Evolutionary conservation across 164 flowering plant species (phyloP), one percentile per base, ranked within the genome.

Genomic region (Akebia trifoliata): DNA sequence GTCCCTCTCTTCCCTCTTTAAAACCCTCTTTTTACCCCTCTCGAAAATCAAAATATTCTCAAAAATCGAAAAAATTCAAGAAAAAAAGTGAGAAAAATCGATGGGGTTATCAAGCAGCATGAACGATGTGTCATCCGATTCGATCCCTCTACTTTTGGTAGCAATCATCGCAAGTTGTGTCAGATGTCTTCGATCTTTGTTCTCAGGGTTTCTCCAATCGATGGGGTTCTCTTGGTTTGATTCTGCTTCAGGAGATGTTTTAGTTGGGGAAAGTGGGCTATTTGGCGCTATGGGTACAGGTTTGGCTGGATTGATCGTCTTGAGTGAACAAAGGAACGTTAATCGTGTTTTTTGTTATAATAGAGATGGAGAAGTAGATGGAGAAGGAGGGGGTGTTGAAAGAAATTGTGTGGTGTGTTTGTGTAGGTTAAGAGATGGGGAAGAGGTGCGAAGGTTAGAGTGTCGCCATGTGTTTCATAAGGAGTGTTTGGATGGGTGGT

Each of bases 381-480:
- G 8, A 50, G 73, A 40, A 6, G 17, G 60, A 15, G 4, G n/a
- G 0, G 42, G 6, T 12, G 59, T 7, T 47, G 73, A 42, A 6
- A 21, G 60, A n/a, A 65, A 73, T 29, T 88, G 96, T 56, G 77
- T 82, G 56, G 81, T 88, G 55, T 88, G 93, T 61, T 55, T 81
- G 69, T 69, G 67, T 63, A 61, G 65, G 69, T 14, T 86, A 17
- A 62, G 52, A 11, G 75, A 74, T 1, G 91, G 96, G 3, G 85
- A 84, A 18, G 66, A 25, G 48, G 85, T 84, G 60, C 78, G 89
- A 43, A 67, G 39, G 73, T 76, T 88, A 31, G 71, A 62, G 20
- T 88, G 96, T 65, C 43, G 81, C 58, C 96, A 88, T 89, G 93
- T 72, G n/a, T n/a, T n/a, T n/a, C n/a, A n/a, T n/a, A n/a, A n/a